A percentile compares a stretch with the other conserved stretches of the same genome.
Evolutionary conservation across 345 rosid genomes (phyloP).

Genomic region (Tarenaya hassleriana): DNA sequence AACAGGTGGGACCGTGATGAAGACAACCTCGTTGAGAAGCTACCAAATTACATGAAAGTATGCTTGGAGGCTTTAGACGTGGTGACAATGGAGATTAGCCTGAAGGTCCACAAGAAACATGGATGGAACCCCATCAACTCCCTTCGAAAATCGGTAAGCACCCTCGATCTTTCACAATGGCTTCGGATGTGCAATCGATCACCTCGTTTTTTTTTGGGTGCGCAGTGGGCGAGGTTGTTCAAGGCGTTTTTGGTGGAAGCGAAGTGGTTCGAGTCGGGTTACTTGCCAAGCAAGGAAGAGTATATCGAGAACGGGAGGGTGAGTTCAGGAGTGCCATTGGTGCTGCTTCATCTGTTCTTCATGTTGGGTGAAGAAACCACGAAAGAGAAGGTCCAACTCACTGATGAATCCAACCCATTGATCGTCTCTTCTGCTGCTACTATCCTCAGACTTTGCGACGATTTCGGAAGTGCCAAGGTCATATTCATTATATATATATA

Average conservation of each 20-base stretch:
- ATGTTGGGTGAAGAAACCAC: conserved; percentile 39
- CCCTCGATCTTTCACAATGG: no score
- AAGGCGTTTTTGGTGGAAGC: conserved; percentile 57
- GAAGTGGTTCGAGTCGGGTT: conserved; percentile 41
- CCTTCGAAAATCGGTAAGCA: conserved; percentile 39
- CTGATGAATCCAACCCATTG: conserved; percentile 30
- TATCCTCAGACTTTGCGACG: conserved; percentile 57
- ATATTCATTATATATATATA: no score
- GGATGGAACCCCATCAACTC: no score
- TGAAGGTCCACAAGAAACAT: no score
- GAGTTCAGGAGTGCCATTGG: conserved; percentile 49
- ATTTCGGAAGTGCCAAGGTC: conserved; percentile 57
- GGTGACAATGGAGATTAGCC: no score
- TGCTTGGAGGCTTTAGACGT: no score
- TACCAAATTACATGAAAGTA: no score
- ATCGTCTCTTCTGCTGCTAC: conserved; percentile 36
- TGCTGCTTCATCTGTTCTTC: conserved; percentile 44
- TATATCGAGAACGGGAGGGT: conserved; percentile 51
- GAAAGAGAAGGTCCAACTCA: conserved; percentile 25
- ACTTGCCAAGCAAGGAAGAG: conserved; percentile 34
- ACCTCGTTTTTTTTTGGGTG: no score
- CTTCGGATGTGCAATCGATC: no score
- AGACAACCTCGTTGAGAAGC: no score
- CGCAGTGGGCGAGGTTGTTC: conserved; percentile 51
- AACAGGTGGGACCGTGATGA: no score